These are phyloP conservation scores for Pseudonectria buxi DNA, from an alignment of 2,329 filamentous ascomycete species.

Conservation along the genomic window DNA sequence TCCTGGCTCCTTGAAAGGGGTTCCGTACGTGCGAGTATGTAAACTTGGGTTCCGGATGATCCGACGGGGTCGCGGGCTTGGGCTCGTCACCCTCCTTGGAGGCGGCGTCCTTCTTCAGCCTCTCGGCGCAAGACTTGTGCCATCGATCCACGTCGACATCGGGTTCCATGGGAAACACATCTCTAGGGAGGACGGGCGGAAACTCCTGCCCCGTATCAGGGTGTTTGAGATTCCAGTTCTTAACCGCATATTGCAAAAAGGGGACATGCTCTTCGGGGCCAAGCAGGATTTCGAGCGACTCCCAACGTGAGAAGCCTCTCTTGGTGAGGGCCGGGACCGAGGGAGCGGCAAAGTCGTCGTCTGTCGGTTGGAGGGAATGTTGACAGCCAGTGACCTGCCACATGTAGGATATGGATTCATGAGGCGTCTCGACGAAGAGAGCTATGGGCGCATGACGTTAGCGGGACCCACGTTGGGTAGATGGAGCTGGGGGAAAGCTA, in stretches of 20 bases:
- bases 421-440: constrained; percentile 71
- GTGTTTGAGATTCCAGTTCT: constrained; percentile 68
- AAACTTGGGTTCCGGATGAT: constrained; percentile 30
- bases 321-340: constrained; percentile 75
- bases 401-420: constrained; percentile 77
- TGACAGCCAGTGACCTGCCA: constrained; percentile 89
- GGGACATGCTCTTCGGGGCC: constrained; percentile 82
- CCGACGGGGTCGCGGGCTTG: constrained; percentile 24
- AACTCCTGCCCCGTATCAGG: constrained; percentile 67
- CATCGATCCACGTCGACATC: constrained; percentile 79
- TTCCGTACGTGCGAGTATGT: constrained; percentile 30
- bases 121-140: constrained; percentile 72
- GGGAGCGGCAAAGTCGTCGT: constrained; percentile 66
- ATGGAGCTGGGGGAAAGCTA: constrained; percentile 1
- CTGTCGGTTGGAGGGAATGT: constrained; percentile 73
- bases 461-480: background rate
- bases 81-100: constrained; percentile 25
- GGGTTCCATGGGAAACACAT: constrained; percentile 63
- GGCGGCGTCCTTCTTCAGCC: constrained; percentile 56
- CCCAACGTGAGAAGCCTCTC: constrained; percentile 86
- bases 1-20: constrained; percentile 22
- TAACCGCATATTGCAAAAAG: constrained; percentile 74
- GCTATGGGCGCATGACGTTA: constrained; percentile 31
- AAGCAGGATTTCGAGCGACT: constrained; percentile 82
- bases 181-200: constrained; percentile 48